Base-by-base conservation (phyloP, 768 basidiomycete species). In the Sarcodon aspratus region DNA sequence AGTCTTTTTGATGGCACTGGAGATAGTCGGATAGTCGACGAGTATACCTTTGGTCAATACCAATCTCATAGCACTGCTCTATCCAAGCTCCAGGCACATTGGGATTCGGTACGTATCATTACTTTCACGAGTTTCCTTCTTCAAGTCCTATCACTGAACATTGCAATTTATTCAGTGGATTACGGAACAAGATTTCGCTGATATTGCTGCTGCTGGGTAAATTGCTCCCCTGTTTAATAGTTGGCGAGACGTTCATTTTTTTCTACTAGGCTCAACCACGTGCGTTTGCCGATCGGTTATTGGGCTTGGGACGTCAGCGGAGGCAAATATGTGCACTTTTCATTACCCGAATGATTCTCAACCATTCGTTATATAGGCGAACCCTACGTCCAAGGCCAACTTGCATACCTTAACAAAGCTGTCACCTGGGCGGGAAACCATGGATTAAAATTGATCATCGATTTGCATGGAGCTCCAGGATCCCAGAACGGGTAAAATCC, bases 251-350 rank as follows among this genome's bases (percentile, higher is more conserved):
- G 21, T 27, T 27, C 21, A 27, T 27, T 27, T 27, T 27, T 5
- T 27, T 5, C 21, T 27, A 5, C 21, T 27, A 27, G 21, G 21
- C 21, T 90, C 47, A 91, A 89, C 59, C 86, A 89, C 61, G 82
- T 91, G 48, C 79, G 88, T 44, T 58, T 91, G 35, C 88, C 89
- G 11, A 86, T 94, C 38, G 92, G 90, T 10, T 95, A 87, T 62
- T 94, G 88, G 88, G 89, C 85, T 1, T 90, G 82, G 57, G 88
- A 93, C 50, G 79, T 90, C 33, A 73, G 75, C 17, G 69, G 13
- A 42, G 40, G 40, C 13, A 13, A 42, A 42, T 9, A 9, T 42
- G 21, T 42, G 40, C 27, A 27, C 6, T 13, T 27, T 42, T 2
- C 40, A 9, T 13, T 15, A 15, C 2, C 13, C 2, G 13, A 3